Evolutionary conservation across 2,329 filamentous ascomycete species (phyloP).

Genomic region (Coniochaeta sp.): DNA sequence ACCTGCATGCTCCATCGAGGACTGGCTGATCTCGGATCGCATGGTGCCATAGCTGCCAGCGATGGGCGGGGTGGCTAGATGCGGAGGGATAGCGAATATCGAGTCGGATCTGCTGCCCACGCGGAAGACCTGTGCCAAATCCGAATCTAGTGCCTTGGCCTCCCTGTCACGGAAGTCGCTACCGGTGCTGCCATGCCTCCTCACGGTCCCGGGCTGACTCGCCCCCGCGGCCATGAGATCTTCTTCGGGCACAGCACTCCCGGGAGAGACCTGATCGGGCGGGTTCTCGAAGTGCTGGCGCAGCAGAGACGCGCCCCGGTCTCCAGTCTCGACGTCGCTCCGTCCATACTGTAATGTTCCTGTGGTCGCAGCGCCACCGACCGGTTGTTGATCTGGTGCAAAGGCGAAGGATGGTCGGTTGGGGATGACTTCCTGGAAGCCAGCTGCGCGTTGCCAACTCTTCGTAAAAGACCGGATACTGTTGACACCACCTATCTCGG

Average conservation of each 20-base stretch:
- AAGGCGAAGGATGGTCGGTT: constrained; percentile 68
- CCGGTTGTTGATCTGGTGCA: constrained; percentile 44
- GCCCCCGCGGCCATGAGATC: constrained; percentile 9
- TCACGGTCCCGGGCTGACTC: constrained; percentile 9
- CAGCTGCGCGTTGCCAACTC: constrained; percentile 86
- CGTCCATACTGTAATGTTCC: constrained; percentile 28
- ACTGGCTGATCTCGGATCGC: constrained; percentile 28
- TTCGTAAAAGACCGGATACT: constrained; percentile 89
- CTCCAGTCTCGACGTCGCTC: constrained; percentile 28
- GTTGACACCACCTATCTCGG: constrained; percentile 82
- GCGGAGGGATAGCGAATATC: constrained; percentile 51
- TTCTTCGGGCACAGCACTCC: constrained; percentile 7
- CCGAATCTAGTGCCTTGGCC: constrained; percentile 37
- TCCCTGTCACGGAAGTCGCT: constrained; percentile 36
- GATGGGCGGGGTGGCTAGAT: constrained; percentile 60
- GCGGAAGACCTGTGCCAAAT: constrained; percentile 26
- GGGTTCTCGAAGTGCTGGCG: constrained; percentile 41
- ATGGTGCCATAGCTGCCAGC: constrained; percentile 64
- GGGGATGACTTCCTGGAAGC: constrained; percentile 80
- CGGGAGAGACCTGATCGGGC: constrained; percentile 18
- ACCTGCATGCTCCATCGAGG: constrained; percentile 43
- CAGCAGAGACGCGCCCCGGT: constrained; percentile 35
- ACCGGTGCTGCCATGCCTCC: background rate
- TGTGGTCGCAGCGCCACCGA: constrained; percentile 23
- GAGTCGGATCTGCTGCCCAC: constrained; percentile 29